Evolutionary conservation across 164 flowering plant species (phyloP).

Genomic region (Houttuynia cordata): DNA sequence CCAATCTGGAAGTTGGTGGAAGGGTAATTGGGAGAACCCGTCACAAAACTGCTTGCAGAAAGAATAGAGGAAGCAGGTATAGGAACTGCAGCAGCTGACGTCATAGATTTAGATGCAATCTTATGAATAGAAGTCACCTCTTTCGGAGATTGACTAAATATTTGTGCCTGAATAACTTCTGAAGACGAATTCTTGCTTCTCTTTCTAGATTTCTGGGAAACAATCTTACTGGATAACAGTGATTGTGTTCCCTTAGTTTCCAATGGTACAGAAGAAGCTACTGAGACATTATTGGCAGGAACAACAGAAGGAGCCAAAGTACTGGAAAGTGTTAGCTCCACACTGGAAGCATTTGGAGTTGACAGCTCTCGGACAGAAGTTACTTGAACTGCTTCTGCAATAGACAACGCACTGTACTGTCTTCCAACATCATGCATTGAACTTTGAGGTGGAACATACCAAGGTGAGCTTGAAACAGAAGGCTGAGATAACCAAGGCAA

Average conservation of each 20-base stretch:
- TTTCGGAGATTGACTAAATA: slow-evolving; percentile 22
- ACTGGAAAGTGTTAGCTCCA: slow-evolving; percentile 27
- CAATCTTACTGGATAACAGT: slow-evolving; percentile 19
- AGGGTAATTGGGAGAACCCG: slow-evolving; percentile 18
- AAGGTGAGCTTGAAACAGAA: slow-evolving; percentile 36
- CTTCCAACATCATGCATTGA: slow-evolving; percentile 29
- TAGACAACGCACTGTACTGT: slow-evolving; percentile 34
- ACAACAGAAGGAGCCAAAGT: slow-evolving; percentile 22
- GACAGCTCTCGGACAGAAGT: slow-evolving; percentile 47
- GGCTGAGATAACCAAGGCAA: slow-evolving; percentile 59
- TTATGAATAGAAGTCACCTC: slow-evolving; percentile 19
- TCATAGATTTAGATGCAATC: slow-evolving; percentile 8
- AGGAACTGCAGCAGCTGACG: slow-evolving; percentile 30
- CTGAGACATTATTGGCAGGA: slow-evolving; percentile 22
- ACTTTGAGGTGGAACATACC: slow-evolving; percentile 58
- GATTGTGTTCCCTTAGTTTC: slow-evolving; percentile 23
- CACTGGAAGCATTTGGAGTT: slow-evolving; percentile 20
- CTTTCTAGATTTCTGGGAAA: slow-evolving; percentile 52
- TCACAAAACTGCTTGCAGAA: slow-evolving; percentile 8
- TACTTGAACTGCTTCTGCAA: slow-evolving; percentile 47
- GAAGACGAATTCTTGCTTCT: slow-evolving; percentile 41
- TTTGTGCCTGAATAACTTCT: slow-evolving; percentile 24
- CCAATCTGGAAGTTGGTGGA: slow-evolving; percentile 16
- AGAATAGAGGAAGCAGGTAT: slow-evolving; percentile 12
- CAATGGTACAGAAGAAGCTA: slow-evolving; percentile 24